Conservation (phyloP, 441 rosid species). For the Eruca vesicaria region DNA sequence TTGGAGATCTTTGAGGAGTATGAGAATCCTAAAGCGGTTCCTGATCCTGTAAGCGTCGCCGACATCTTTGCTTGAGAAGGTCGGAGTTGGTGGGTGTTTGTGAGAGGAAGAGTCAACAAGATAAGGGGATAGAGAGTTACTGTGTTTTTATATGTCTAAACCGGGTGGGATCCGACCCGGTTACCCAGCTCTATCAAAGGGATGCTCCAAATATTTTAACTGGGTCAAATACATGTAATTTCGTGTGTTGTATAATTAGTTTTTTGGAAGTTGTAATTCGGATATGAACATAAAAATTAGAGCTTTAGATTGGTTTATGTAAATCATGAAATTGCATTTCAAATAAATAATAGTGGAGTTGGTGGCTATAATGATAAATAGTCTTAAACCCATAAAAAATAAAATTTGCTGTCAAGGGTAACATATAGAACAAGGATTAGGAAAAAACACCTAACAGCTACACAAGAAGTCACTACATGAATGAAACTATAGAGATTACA, state of each 20-base stretch:
- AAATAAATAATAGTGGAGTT: neutral
- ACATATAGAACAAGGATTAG: constrained; percentile 10
- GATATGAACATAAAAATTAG: neutral
- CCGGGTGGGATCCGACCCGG: constrained; percentile 24
- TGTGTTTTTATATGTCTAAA: neutral
- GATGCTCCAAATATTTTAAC: neutral
- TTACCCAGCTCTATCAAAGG: neutral
- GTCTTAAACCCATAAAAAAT: neutral
- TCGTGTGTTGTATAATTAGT: no score
- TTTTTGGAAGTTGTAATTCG: no score
- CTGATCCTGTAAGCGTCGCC: constrained; percentile 56
- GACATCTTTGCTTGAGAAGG: constrained; percentile 45
- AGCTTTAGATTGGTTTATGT: neutral
- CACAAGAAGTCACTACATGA: constrained; percentile 7
- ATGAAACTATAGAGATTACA: constrained; percentile 16
- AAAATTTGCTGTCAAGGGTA: neutral
- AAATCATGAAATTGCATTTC: neutral
- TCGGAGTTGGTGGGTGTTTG: neutral
- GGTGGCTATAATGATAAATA: neutral
- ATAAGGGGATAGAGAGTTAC: constrained; percentile 27
- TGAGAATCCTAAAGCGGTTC: constrained; percentile 54
- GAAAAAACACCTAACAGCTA: constrained; percentile 18
- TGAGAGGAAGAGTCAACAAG: constrained; percentile 32
- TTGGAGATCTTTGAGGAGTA: constrained; percentile 42
- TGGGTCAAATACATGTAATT: no score